phyloP scores from a whole-genome alignment of 208 protist species.

The Histomonas meleagridis region DNA sequence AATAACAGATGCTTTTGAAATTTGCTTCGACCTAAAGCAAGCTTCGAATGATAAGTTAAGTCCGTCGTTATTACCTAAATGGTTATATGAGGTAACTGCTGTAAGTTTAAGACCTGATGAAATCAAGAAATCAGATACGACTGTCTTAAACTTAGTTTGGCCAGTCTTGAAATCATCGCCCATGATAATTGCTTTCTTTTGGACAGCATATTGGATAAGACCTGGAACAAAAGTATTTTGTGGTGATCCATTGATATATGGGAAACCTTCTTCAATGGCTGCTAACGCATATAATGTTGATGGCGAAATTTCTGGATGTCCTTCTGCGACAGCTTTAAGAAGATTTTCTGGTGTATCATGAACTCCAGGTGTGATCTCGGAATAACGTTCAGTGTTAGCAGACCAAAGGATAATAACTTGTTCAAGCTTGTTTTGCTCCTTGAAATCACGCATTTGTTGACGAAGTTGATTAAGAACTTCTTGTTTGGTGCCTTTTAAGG shows the following conservation, averaged over 20 bases:
- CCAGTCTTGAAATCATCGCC: slow-evolving; percentile 98
- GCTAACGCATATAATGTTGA: slow-evolving; percentile 85
- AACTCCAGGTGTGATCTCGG: slow-evolving; percentile 66
- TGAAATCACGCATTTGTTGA: slow-evolving; percentile 72
- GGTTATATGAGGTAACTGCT: slow-evolving; percentile 79
- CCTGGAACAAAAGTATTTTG: slow-evolving; percentile 93
- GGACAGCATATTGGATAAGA: slow-evolving; percentile 42
- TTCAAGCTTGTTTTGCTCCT: slow-evolving; percentile 71
- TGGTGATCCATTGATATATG: slow-evolving; percentile 94
- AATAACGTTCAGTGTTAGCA: slow-evolving; percentile 93
- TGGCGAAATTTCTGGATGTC: slow-evolving; percentile 70
- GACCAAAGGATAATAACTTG: slow-evolving; percentile 92
- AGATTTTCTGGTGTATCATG: slow-evolving; percentile 88
- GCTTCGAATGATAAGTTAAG: slow-evolving; percentile 69
- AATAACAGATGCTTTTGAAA: slow-evolving; percentile 92
- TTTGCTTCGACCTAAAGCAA: slow-evolving; percentile 78
- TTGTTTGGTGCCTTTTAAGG: slow-evolving; percentile 68
- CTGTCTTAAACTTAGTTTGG: slow-evolving; percentile 98
- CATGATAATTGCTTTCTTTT: slow-evolving; percentile 67
- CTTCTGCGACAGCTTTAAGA: slow-evolving; percentile 64
- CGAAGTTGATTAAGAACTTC: slow-evolving; percentile 79
- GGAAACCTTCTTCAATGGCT: slow-evolving; percentile 77
- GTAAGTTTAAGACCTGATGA: slow-evolving; percentile 73
- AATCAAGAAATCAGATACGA: slow-evolving; percentile 91
- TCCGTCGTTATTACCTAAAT: slow-evolving; percentile 98